Evolutionary conservation across 2,329 filamentous ascomycete species (phyloP).

Genomic region (Ophiosphaerella herpotricha): DNA sequence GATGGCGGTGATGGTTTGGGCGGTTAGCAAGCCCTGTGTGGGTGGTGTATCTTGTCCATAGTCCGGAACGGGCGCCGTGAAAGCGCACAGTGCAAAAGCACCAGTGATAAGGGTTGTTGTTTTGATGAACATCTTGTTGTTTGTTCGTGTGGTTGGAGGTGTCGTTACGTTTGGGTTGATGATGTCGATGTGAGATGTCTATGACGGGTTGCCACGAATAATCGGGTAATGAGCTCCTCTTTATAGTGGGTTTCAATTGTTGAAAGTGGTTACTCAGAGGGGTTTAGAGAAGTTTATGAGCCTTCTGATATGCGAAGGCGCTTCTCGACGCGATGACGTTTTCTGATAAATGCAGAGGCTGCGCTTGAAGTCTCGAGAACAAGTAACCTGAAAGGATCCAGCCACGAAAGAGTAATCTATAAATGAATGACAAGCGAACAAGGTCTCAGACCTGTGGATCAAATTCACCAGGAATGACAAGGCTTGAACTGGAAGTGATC

Average conservation of each 20-base stretch:
- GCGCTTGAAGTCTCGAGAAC: background rate
- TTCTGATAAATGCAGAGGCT: no score
- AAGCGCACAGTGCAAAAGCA: conserved; percentile 46
- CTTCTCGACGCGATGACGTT: no score
- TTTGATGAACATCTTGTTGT: conserved; percentile 31
- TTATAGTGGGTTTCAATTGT: no score
- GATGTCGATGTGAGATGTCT: background rate
- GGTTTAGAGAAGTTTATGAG: background rate
- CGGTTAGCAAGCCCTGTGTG: conserved; percentile 19
- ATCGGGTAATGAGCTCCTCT: no score
- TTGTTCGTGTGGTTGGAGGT: conserved; percentile 4
- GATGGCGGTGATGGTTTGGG: conserved; percentile 54
- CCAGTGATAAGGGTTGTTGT: conserved; percentile 24
- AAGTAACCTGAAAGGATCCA: conserved; percentile 7
- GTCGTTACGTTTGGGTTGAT: background rate
- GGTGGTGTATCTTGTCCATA: conserved; percentile 4
- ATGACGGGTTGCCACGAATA: no score
- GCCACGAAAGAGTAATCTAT: conserved; percentile 1
- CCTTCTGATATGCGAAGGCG: no score
- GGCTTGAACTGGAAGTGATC: conserved; percentile 3
- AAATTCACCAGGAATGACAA: conserved; percentile 14
- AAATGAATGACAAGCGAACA: conserved; percentile 2
- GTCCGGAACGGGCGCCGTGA: conserved; percentile 24
- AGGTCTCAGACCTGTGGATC: conserved; percentile 17
- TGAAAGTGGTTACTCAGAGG: no score